These are phyloP conservation scores for Vachellia collinsii DNA, from an alignment of 306 rosid species.

Conservation along the genomic window DNA sequence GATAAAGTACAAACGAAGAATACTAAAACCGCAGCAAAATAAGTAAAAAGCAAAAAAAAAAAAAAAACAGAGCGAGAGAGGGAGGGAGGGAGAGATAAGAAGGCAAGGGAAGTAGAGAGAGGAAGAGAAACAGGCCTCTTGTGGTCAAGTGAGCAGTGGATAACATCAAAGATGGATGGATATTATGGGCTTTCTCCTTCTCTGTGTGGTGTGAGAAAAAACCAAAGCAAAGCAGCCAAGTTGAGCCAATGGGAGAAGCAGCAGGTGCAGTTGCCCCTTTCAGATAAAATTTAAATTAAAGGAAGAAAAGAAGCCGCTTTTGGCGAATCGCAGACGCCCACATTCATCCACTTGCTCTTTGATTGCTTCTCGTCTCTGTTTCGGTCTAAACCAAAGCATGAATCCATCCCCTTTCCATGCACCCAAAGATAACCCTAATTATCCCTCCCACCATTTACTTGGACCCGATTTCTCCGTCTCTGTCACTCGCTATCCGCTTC, in stretches of 20 bases:
- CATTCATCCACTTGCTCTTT: constrained; percentile 18
- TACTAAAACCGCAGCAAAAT: background rate
- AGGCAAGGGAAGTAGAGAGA: background rate
- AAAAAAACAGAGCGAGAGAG: background rate
- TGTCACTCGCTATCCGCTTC: background rate
- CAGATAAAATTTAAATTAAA: constrained; percentile 6
- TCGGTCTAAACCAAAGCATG: background rate
- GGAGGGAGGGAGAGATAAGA: background rate
- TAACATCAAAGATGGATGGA: constrained; percentile 51
- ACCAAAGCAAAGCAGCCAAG: constrained; percentile 44
- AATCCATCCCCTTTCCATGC: background rate
- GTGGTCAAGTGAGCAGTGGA: constrained; percentile 48
- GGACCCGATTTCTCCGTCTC: background rate
- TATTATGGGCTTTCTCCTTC: constrained; percentile 14
- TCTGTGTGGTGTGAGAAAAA: constrained; percentile 32
- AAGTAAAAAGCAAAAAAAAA: background rate
- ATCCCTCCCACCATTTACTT: constrained; percentile 16
- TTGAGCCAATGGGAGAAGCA: constrained; percentile 28
- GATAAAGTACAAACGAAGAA: background rate
- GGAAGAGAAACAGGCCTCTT: constrained; percentile 40
- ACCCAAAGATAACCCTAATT: background rate
- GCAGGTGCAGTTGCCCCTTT: constrained; percentile 31
- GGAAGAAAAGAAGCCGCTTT: constrained; percentile 6
- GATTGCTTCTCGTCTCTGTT: background rate
- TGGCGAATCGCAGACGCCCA: constrained; percentile 23